These are phyloP conservation scores for Ephemerocybe angulata DNA, from an alignment of 768 basidiomycete genomes.

Conservation along the genomic window DNA sequence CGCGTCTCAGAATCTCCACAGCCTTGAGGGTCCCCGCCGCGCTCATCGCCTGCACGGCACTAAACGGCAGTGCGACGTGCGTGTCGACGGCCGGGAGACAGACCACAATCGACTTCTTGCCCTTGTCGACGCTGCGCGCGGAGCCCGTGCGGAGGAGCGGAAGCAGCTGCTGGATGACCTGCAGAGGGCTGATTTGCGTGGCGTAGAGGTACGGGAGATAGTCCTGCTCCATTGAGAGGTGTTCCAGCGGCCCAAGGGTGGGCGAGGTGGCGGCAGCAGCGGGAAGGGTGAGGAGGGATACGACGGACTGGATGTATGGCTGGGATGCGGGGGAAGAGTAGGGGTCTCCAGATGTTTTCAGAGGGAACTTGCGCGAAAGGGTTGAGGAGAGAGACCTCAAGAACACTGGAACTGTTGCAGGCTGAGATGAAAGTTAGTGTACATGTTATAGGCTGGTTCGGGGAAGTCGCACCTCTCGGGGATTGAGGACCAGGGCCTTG, in stretches of 20 bases:
- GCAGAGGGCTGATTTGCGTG: constrained; percentile 74
- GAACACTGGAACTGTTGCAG: constrained; percentile 68
- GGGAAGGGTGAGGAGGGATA: constrained; percentile 68
- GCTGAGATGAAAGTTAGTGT: constrained; percentile 36
- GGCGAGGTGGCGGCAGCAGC: constrained; percentile 35
- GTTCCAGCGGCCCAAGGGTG: constrained; percentile 63
- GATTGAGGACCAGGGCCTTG: constrained; percentile 77
- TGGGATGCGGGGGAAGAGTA: constrained; percentile 61
- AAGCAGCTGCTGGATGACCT: constrained; percentile 70
- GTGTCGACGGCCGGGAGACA: constrained; percentile 73
- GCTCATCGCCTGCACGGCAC: constrained; percentile 68
- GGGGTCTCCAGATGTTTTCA: constrained; percentile 76
- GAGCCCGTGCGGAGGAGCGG: constrained; percentile 73
- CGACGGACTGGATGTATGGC: constrained; percentile 72
- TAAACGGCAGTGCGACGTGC: constrained; percentile 71
- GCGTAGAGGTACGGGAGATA: constrained; percentile 72
- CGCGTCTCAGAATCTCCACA: constrained; percentile 69
- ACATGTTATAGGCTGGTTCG: neutral
- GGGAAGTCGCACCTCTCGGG: constrained; percentile 56
- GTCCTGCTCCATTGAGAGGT: constrained; percentile 54
- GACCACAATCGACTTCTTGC: constrained; percentile 61
- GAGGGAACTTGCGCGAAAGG: constrained; percentile 78
- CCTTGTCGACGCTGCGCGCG: constrained; percentile 47
- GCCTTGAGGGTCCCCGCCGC: constrained; percentile 70
- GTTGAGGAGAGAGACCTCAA: constrained; percentile 78